Conservation (phyloP, 352 stramenopile genomes). For the Phytophthora pisi region DNA sequence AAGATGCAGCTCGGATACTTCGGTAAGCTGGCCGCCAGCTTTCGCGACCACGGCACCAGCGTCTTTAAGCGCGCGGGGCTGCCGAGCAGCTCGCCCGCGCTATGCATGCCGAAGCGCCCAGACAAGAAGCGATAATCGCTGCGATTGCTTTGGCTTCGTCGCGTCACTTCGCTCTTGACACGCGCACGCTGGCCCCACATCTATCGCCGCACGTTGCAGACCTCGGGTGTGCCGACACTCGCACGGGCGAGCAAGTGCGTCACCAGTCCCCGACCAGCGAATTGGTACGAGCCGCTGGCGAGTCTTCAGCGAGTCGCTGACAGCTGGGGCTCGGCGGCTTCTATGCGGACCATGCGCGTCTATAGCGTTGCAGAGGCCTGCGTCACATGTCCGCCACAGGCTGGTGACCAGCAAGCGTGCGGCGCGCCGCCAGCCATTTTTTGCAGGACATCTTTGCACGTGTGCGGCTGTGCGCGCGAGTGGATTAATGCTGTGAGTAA, state of each 20-base stretch:
- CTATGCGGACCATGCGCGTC: constrained; percentile 14
- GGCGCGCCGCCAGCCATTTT: constrained; percentile 8
- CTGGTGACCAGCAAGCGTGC: constrained; percentile 8
- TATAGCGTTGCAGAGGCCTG: constrained; percentile 7
- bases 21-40: background rate
- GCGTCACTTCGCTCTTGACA: constrained; percentile 20
- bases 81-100: background rate
- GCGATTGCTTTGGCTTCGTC: constrained; percentile 1
- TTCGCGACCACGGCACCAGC: background rate
- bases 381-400: background rate
- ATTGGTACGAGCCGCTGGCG: constrained; percentile 4
- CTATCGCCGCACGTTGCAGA: constrained; percentile 5
- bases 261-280: constrained; percentile 11
- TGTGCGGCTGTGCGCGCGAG: constrained; percentile 21
- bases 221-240: background rate
- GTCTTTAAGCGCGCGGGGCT: background rate
- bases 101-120: background rate
- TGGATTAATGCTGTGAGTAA: constrained; percentile 15
- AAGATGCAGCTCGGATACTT: background rate
- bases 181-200: constrained; percentile 8
- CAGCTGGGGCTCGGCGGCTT: constrained; percentile 7
- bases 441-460: constrained; percentile 7
- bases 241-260: constrained; percentile 1
- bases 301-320: constrained; percentile 2
- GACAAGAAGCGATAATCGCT: background rate